These are phyloP conservation scores for Boletus subparvulus DNA, from an alignment of 768 basidiomycete species.

Conservation along the genomic window DNA sequence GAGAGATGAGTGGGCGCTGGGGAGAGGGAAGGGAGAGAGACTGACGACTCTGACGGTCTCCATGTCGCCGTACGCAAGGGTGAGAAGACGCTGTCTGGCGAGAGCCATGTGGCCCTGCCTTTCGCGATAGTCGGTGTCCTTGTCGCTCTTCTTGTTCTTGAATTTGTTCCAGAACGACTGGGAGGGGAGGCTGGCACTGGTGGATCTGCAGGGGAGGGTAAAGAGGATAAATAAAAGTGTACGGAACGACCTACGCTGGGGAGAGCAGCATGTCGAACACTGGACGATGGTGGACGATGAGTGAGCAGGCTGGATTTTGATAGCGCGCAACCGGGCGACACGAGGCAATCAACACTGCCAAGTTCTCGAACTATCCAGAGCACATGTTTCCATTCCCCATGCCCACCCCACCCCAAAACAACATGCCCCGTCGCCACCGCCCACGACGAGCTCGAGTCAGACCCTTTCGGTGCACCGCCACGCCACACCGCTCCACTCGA, in stretches of 20 bases:
- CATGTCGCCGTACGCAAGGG: constrained; percentile 81
- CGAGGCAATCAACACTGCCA: constrained; percentile 47
- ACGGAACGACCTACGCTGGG: constrained; percentile 59
- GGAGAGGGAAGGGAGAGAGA: constrained; percentile 9
- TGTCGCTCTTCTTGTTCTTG: constrained; percentile 59
- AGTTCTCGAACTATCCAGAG: constrained; percentile 5
- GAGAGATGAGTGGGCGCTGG: background rate
- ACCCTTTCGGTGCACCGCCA: background rate
- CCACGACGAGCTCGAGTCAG: background rate
- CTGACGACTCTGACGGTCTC: constrained; percentile 74
- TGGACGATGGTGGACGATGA: constrained; percentile 25
- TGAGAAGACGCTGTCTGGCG: constrained; percentile 72
- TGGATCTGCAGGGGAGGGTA: constrained; percentile 49
- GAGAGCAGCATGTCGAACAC: constrained; percentile 67
- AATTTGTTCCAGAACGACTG: constrained; percentile 61
- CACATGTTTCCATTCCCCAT: background rate
- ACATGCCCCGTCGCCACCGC: background rate
- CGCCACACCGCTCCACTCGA: background rate
- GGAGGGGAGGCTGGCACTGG: constrained; percentile 57
- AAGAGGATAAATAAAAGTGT: constrained; percentile 26
- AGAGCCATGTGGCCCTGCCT: constrained; percentile 63
- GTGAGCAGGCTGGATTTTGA: constrained; percentile 25
- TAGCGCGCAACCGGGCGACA: constrained; percentile 43
- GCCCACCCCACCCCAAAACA: background rate
- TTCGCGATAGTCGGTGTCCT: constrained; percentile 61